These are phyloP conservation scores for Trametes gibbosa DNA, from an alignment of 768 basidiomycete species.

Conservation along the genomic window DNA sequence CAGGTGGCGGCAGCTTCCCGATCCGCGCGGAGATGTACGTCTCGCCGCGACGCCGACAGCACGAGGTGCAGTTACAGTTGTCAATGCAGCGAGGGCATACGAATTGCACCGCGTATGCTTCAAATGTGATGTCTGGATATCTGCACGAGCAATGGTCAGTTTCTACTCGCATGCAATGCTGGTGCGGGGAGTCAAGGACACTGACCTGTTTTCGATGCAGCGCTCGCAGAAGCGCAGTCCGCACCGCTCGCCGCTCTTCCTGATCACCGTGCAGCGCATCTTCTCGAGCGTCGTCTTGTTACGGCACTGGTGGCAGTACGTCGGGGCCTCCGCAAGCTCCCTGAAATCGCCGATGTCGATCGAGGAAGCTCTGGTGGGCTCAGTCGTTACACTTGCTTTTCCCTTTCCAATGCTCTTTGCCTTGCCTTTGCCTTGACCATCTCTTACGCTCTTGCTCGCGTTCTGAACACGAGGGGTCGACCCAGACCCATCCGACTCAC, in stretches of 20 bases:
- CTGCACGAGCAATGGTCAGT: conserved; percentile 21
- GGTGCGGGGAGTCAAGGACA: not conserved
- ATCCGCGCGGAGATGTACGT: conserved; percentile 34
- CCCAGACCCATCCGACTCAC: not conserved
- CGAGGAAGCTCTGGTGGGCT: too few relatives aligned
- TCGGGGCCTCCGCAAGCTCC: conserved; percentile 7
- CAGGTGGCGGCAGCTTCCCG: conserved; percentile 2
- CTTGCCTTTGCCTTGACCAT: conserved; percentile 14
- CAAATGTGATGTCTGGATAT: conserved; percentile 40
- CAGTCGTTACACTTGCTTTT: conserved; percentile 1
- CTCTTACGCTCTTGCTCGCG: not conserved
- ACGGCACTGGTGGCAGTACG: conserved; percentile 40
- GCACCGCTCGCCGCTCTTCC: conserved; percentile 24
- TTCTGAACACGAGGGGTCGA: not conserved
- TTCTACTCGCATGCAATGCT: not conserved
- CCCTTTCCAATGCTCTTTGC: too few relatives aligned
- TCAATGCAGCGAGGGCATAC: conserved; percentile 45
- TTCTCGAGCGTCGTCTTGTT: conserved; percentile 28
- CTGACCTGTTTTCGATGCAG: conserved; percentile 35
- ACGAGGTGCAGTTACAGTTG: conserved; percentile 49
- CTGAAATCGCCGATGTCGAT: not conserved
- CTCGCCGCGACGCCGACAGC: conserved; percentile 46
- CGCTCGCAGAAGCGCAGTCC: conserved; percentile 35
- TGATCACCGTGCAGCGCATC: conserved; percentile 33
- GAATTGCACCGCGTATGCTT: conserved; percentile 28